phyloP scores from a whole-genome alignment of 179 eudicot species.

The Corrigiola litoralis region DNA sequence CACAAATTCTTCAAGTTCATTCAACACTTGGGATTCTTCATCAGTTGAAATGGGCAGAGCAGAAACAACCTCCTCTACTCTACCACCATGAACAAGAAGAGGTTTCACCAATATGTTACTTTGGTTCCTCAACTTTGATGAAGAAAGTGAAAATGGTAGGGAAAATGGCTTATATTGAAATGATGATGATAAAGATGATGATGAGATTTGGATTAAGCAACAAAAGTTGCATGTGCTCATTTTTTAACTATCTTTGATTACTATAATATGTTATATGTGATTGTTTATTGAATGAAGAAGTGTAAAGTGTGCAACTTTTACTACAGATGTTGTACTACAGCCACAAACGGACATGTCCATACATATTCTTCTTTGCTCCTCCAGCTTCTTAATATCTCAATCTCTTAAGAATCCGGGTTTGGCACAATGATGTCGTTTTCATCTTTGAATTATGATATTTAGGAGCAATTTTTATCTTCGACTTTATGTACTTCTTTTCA shows the following conservation, averaged over 20 bases:
- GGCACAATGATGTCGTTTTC: neutral
- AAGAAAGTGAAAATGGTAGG: neutral
- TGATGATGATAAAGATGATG: conserved; percentile 13
- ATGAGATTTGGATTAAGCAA: conserved; percentile 14
- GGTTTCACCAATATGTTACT: conserved; percentile 6
- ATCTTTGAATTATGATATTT: too few relatives aligned
- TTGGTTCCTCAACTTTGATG: conserved; percentile 19
- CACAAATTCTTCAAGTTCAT: conserved; percentile 21
- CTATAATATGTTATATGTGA: neutral
- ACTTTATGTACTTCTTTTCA: too few relatives aligned
- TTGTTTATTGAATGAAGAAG: neutral
- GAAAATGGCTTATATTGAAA: conserved; percentile 6
- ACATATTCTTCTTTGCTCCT: neutral
- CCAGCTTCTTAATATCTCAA: neutral
- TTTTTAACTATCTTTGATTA: neutral
- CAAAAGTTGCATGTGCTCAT: conserved; percentile 28
- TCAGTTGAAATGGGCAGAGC: neutral
- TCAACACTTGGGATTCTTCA: too few relatives aligned
- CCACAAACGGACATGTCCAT: conserved; percentile 19
- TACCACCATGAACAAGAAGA: conserved; percentile 22
- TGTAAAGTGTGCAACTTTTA: neutral
- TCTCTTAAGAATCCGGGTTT: neutral
- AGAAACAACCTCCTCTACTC: conserved; percentile 14
- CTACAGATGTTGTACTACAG: neutral
- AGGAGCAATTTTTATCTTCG: too few relatives aligned